Evolutionary conservation across 345 rosid species (phyloP).

Genomic region (Cardamine resedifolia): DNA sequence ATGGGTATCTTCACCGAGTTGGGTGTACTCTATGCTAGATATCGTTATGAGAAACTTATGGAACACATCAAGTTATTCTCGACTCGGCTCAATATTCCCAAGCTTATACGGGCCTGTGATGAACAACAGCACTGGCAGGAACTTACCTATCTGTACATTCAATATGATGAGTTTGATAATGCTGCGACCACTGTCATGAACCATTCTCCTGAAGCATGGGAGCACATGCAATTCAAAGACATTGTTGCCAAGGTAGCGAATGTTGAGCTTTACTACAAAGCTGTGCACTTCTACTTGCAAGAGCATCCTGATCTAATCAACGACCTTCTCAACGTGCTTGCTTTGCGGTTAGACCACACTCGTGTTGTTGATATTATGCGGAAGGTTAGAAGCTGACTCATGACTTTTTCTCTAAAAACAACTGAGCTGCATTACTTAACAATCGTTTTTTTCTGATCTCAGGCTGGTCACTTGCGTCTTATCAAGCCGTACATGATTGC

Average conservation of each 20-base stretch:
- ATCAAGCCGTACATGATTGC: conserved; percentile 98
- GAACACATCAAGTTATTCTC: conserved; percentile 97
- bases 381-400: conserved; percentile 51
- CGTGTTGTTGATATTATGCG: conserved; percentile 98
- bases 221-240: conserved; percentile 98
- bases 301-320: conserved; percentile 96
- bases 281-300: conserved; percentile 97
- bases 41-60: conserved; percentile 93
- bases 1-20: conserved; percentile 99
- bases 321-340: conserved; percentile 92
- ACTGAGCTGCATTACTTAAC: neutral
- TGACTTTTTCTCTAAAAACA: neutral
- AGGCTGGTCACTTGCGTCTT: conserved; percentile 93
- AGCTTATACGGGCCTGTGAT: conserved; percentile 96
- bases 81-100: conserved; percentile 95
- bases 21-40: conserved; percentile 98
- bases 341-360: conserved; percentile 89
- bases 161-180: conserved; percentile 94
- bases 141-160: conserved; percentile 85
- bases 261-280: conserved; percentile 94
- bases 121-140: conserved; percentile 99
- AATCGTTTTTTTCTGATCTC: conserved; percentile 24
- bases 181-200: conserved; percentile 99
- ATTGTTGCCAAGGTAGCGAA: conserved; percentile 90
- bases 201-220: conserved; percentile 99